Conservation (phyloP, 2,329 filamentous ascomycete genomes). For the Trichocomaceae sp. region DNA sequence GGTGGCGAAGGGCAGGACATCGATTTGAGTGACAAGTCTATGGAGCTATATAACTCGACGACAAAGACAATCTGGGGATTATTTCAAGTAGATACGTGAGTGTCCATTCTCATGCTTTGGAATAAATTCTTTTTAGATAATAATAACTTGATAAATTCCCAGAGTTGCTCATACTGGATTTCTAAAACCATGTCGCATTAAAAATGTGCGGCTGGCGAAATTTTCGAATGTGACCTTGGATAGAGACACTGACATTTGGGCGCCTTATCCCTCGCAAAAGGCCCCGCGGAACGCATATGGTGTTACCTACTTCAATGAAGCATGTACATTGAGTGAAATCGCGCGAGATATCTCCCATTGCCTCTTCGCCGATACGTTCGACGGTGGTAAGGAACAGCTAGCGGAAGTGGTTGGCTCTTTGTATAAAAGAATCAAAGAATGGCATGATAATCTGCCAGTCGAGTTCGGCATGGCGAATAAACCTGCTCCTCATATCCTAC, state of each 20-base stretch:
- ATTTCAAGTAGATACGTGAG: constrained; percentile 35
- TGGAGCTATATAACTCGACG: constrained; percentile 27
- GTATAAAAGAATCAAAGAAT: constrained; percentile 25
- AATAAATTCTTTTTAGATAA: too few species aligned
- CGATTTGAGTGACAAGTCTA: constrained; percentile 19
- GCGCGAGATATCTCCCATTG: constrained; percentile 29
- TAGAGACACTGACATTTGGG: constrained; percentile 23
- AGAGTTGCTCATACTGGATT: constrained; percentile 33
- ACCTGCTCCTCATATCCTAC: constrained; percentile 29
- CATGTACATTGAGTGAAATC: constrained; percentile 30
- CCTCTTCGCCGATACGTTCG: constrained; percentile 22
- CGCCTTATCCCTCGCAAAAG: constrained; percentile 29
- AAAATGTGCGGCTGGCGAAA: constrained; percentile 25
- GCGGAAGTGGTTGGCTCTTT: constrained; percentile 23
- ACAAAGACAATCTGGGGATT: constrained; percentile 32
- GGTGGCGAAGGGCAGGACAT: constrained; percentile 21
- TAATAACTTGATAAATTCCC: not conserved
- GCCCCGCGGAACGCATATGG: constrained; percentile 22
- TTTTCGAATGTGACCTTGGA: constrained; percentile 15
- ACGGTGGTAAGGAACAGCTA: constrained; percentile 9
- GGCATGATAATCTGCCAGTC: constrained; percentile 26
- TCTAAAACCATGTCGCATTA: constrained; percentile 29
- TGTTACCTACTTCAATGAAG: constrained; percentile 29
- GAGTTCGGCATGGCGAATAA: constrained; percentile 22
- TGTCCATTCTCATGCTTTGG: not conserved